Conservation (phyloP, 2,329 filamentous ascomycete species). For the Knoxdaviesia proteae region DNA sequence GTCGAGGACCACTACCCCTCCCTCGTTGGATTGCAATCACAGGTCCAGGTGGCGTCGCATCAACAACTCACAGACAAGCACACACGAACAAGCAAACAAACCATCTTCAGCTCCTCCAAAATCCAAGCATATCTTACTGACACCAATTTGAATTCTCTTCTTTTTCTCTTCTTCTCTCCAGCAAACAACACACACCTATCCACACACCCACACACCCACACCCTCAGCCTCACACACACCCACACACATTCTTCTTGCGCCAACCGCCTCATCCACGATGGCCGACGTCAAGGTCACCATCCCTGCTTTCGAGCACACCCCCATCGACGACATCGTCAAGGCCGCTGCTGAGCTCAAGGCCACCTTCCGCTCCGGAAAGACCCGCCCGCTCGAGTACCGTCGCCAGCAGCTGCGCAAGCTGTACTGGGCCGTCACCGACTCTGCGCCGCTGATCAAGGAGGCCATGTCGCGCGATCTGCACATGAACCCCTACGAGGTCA, state of each 20-base stretch:
- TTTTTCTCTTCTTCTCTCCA: not conserved
- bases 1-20: too few relatives aligned
- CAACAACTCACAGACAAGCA: too few relatives aligned
- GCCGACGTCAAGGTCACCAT: conserved; percentile 18
- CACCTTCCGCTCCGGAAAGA: conserved; percentile 62
- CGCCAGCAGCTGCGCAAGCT: conserved; percentile 76
- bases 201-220: not conserved
- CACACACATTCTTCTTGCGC: too few relatives aligned
- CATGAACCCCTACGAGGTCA: conserved; percentile 57
- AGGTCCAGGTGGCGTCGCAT: too few relatives aligned
- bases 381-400: conserved; percentile 64
- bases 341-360: conserved; percentile 39
- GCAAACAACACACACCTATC: not conserved
- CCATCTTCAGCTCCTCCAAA: too few relatives aligned
- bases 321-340: conserved; percentile 25
- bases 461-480: conserved; percentile 59
- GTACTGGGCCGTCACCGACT: conserved; percentile 81
- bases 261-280: conserved; percentile 13
- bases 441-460: conserved; percentile 48
- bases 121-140: too few relatives aligned
- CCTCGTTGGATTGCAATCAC: too few relatives aligned
- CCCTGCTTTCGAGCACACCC: conserved; percentile 7
- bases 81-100: too few relatives aligned
- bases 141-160: too few relatives aligned
- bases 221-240: not conserved